phyloP scores from a whole-genome alignment of 129 eudicot genomes.

The Flaveria robusta region DNA sequence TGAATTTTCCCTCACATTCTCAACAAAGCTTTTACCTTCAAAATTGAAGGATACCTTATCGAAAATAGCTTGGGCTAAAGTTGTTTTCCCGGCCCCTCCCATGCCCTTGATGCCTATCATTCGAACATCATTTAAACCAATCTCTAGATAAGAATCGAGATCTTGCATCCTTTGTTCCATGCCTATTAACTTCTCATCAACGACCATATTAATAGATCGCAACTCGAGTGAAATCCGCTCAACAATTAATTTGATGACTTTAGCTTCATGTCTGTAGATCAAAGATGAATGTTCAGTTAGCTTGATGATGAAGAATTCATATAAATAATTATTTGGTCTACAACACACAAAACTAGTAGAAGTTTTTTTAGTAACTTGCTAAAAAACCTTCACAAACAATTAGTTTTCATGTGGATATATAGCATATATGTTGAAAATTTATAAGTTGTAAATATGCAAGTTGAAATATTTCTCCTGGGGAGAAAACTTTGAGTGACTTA shows the following conservation, averaged over 20 bases:
- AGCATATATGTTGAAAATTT: too few relatives aligned
- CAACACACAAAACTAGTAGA: background rate
- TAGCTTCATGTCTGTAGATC: slow-evolving; percentile 5
- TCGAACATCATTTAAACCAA: background rate
- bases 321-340: background rate
- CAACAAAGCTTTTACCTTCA: slow-evolving; percentile 4
- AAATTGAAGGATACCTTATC: background rate
- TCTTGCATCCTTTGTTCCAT: slow-evolving; percentile 9
- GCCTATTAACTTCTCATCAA: background rate
- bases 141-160: background rate
- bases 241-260: background rate
- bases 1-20: background rate
- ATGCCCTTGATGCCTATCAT: slow-evolving; percentile 5
- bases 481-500: too few relatives aligned
- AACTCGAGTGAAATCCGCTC: background rate
- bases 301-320: background rate
- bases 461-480: too few relatives aligned
- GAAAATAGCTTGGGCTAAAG: background rate
- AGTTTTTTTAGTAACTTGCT: too few relatives aligned
- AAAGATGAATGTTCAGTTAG: background rate
- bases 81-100: background rate
- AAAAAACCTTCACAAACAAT: too few relatives aligned
- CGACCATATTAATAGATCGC: background rate
- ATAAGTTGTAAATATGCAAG: too few relatives aligned
- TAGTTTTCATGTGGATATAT: too few relatives aligned